Conservation (phyloP, 176 grass and related monocot species). For the Dendrocalamus sinicus region DNA sequence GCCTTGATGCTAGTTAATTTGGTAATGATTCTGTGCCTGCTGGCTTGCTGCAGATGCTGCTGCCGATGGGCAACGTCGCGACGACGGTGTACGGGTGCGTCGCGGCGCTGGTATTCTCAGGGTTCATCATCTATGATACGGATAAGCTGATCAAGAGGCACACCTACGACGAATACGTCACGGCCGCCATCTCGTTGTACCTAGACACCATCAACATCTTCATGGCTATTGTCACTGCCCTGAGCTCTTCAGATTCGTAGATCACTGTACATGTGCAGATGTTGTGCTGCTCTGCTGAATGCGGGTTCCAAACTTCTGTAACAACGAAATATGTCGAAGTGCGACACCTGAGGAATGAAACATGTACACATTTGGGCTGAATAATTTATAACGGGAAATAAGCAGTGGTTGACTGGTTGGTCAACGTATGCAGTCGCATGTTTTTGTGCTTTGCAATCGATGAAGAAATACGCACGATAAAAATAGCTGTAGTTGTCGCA, state of each 20-base stretch:
- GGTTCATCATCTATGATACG: conserved; percentile 67
- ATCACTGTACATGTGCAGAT: neutral
- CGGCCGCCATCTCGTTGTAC: conserved; percentile 59
- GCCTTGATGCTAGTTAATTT: too few species aligned
- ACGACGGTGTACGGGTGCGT: conserved; percentile 52
- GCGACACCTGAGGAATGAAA: neutral
- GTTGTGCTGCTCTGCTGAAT: neutral
- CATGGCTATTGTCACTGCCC: conserved; percentile 49
- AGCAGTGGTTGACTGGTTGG: neutral
- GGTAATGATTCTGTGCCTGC: too few species aligned
- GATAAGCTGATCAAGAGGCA: conserved; percentile 71
- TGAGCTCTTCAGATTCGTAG: conserved; percentile 46
- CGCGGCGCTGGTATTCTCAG: conserved; percentile 61
- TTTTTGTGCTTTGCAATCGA: neutral
- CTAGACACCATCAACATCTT: conserved; percentile 72
- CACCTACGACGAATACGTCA: conserved; percentile 58
- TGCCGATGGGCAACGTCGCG: conserved; percentile 59
- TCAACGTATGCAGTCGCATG: neutral
- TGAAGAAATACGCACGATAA: neutral
- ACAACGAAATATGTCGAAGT: neutral
- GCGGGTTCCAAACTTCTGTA: neutral
- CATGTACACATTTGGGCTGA: neutral
- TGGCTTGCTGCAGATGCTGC: conserved; percentile 46
- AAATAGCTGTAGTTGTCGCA: neutral
- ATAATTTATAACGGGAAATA: neutral